Conservation (phyloP, 73 alveolate species). For the Stentor coeruleus region DNA sequence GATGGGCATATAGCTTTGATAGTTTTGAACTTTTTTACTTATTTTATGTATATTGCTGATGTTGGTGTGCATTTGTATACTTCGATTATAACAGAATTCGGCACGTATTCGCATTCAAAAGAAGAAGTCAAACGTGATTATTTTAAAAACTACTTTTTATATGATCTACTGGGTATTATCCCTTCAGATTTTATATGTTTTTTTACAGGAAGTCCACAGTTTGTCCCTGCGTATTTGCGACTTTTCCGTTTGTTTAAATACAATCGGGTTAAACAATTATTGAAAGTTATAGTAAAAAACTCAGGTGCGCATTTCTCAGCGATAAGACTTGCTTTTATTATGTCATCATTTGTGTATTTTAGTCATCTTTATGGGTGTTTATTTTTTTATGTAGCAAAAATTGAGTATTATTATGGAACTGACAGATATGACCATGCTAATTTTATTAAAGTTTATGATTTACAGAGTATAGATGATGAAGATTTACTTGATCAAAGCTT, state of each 20-base stretch:
- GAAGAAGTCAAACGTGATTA: constrained; percentile 30
- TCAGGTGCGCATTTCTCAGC: neutral
- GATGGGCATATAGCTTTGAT: constrained; percentile 17
- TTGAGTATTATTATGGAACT: constrained; percentile 21
- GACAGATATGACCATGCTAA: neutral
- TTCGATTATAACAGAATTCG: constrained; percentile 25
- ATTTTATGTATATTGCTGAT: constrained; percentile 28
- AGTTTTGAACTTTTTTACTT: constrained; percentile 27
- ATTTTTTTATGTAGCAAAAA: constrained; percentile 34
- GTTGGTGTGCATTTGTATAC: constrained; percentile 26
- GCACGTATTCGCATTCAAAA: neutral
- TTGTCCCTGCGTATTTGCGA: constrained; percentile 26
- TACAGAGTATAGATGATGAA: neutral
- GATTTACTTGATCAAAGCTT: constrained; percentile 23
- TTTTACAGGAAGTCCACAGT: constrained; percentile 19
- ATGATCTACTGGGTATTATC: constrained; percentile 38
- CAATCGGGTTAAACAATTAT: constrained; percentile 34
- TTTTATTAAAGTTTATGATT: neutral
- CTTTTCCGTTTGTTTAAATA: constrained; percentile 37
- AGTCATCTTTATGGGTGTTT: constrained; percentile 47
- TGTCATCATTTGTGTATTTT: neutral
- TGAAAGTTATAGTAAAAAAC: neutral
- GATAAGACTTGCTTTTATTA: neutral
- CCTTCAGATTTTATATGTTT: constrained; percentile 46
- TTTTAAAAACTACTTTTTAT: constrained; percentile 19